Base-by-base conservation (phyloP, 2,329 filamentous ascomycete genomes). In the Paraphoma sp. region DNA sequence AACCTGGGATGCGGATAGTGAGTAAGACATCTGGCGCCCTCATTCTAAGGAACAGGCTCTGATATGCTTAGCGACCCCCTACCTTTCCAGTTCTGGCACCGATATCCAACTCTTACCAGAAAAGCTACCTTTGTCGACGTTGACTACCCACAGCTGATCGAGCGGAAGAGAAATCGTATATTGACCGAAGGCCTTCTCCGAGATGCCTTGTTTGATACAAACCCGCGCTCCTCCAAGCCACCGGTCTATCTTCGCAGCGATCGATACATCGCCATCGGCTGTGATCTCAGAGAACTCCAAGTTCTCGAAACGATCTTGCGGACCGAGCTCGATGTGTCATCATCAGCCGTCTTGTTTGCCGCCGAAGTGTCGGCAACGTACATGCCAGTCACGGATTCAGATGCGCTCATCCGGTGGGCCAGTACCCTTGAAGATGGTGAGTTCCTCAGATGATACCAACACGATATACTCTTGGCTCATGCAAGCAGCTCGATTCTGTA, bases 291-390 rank as follows among this genome's bases (percentile, higher is more conserved):
- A 33, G 83, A 94, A 51, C 80, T 93, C 5, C 70, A 80, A 18
- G 81, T 79, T 14, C 80, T 97, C 9, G 81, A 88, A 54, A 70
- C 79, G 6, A 81, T 86, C 4, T 77, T 97, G 23, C 82, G 82
- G 16, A 77, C 77, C 10, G 81, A 89, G 44, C 72, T 92, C 2
- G 80, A 88, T 40, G 72, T 89, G 14, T 72, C 82, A 1, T 79
- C 85, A 7, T 87, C 85, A 56, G 81, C 84, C 2, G 84, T 97
- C 2, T 80, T 97, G 23, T 96, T 95, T 67, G 84, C 93, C 28
- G 93, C 93, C 0, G 94, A 98, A 76, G 93, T 97, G 12, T 96
- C 93, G 3, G 86, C 96, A 41, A 95, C 92, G 0, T 96, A 96
- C 68, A 96, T 97, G 91, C 87, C 92, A 53, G 86, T 87, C 2